phyloP scores from a whole-genome alignment of 2,329 filamentous ascomycete species.

The Elsinoe perseae region DNA sequence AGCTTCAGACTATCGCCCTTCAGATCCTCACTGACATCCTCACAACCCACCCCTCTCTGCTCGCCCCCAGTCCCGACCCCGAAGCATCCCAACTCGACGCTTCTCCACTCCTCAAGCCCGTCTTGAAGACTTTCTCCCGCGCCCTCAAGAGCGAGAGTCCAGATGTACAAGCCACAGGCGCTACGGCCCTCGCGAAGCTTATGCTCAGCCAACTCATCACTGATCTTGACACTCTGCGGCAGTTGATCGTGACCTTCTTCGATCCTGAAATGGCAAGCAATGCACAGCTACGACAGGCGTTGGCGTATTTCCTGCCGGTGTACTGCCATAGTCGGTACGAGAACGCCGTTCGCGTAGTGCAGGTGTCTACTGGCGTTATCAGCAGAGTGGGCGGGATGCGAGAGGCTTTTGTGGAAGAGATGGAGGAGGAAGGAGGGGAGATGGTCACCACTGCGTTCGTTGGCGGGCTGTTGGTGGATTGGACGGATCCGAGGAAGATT shows the following conservation, averaged over 20 bases:
- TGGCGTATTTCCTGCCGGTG: conserved; percentile 90
- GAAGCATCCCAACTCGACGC: conserved; percentile 37
- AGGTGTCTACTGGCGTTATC: conserved; percentile 64
- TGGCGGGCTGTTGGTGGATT: conserved; percentile 78
- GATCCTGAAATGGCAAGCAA: conserved; percentile 71
- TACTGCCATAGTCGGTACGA: conserved; percentile 80
- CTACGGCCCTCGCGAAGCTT: conserved; percentile 75
- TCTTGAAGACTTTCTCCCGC: conserved; percentile 80
- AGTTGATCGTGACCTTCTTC: conserved; percentile 80
- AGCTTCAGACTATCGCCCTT: conserved; percentile 79
- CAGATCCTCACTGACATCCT: conserved; percentile 92
- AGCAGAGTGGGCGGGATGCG: conserved; percentile 52
- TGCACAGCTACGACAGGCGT: conserved; percentile 71
- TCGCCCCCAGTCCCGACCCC: conserved; percentile 45
- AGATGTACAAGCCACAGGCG: conserved; percentile 72
- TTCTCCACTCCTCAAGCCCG: conserved; percentile 46
- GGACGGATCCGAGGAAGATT: conserved; percentile 84
- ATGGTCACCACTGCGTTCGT: conserved; percentile 70
- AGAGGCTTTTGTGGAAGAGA: conserved; percentile 42
- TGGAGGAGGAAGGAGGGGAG: conserved; percentile 63
- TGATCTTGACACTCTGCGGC: conserved; percentile 67
- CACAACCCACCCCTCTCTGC: conserved; percentile 74
- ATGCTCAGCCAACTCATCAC: conserved; percentile 72
- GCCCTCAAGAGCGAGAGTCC: conserved; percentile 66
- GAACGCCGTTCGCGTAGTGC: conserved; percentile 75